A percentile compares a stretch with the other conserved stretches of the same genome.
phyloP scores from a whole-genome alignment of 257 asterid species.

The Solanum chiquidenum region DNA sequence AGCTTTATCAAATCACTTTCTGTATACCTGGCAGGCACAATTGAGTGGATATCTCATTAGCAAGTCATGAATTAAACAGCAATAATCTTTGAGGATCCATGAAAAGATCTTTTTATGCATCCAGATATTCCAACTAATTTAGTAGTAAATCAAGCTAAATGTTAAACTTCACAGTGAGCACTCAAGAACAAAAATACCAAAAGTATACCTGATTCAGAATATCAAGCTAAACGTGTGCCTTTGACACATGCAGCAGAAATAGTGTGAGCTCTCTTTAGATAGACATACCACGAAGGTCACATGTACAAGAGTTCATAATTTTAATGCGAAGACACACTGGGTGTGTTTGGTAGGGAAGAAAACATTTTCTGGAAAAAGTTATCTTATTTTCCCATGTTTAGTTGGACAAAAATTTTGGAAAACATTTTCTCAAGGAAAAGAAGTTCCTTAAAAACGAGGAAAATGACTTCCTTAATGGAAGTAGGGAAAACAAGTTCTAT shows the following conservation, averaged over 20 bases:
- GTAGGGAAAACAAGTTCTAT: background rate
- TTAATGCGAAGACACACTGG: background rate
- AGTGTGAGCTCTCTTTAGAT: background rate
- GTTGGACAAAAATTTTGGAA: background rate
- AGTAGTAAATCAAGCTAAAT: background rate
- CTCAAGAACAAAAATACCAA: background rate
- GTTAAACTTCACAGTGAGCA: background rate
- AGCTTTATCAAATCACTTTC: slow-evolving; percentile 90
- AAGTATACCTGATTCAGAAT: background rate
- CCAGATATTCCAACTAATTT: background rate
- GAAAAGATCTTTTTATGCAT: background rate
- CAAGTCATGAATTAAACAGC: background rate
- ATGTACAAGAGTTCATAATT: background rate
- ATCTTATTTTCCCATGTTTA: background rate
- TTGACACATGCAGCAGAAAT: background rate
- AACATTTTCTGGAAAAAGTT: background rate
- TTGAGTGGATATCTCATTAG: background rate
- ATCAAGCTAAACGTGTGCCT: background rate
- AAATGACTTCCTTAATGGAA: background rate
- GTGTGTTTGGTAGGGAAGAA: background rate
- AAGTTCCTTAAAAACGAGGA: background rate
- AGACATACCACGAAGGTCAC: background rate
- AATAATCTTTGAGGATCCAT: background rate
- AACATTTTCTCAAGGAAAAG: background rate
- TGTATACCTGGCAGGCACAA: slow-evolving; percentile 45